Evolutionary conservation across 495 filamentous ascomycete species (phyloP), one percentile per base, ranked within the genome.

Genomic region (Hypoxylon rickii): DNA sequence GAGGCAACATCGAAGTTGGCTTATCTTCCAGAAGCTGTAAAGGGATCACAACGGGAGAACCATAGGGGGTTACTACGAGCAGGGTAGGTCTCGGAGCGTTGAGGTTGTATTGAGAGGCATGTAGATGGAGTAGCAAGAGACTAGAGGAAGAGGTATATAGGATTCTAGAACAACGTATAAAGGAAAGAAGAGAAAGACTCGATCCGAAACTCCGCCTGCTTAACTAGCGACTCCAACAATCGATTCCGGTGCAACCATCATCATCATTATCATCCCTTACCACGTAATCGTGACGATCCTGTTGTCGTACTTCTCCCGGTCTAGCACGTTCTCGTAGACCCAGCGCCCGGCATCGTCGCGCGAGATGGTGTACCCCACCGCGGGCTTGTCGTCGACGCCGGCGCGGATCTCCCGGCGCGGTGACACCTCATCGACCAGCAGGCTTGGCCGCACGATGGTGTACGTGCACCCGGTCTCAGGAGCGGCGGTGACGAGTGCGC

Each of bases 281-380:
- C 52, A 56, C 22, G 45, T 57, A 37, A 57, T 38, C 44, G 53
- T 57, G 13, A 24, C 44, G 22, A 57, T 21, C 45, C 32, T 36
- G 33, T 57, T 57, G 31, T 50, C 45, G n/a, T 38, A 61, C 13
- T 15, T 17, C 32, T 15, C 41, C 31, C 13, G n/a, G n/a, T 19
- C 37, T 2, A 69, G 8, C 29, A 70, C 42, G 36, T 64, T 69
- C 61, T 73, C 64, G 7, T 61, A 73, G 15, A 72, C 58, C 71
- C 72, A 77, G 38, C 60, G 53, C 16, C 79, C 78, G 8, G 71
- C 66, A 61, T 75, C 74, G 24, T 58, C 65, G 13, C 74, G 58
- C 17, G 60, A 69, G 44, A 76, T 80, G 10, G 57, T 66, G 62
- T 82, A 82, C n/a, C 79, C 79, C 32, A 79, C 70, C 3, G 67